A percentile compares a stretch with the other conserved stretches of the same genome.
phyloP scores from a whole-genome alignment of 208 protist species.

The Endotrypanum monterogeii region DNA sequence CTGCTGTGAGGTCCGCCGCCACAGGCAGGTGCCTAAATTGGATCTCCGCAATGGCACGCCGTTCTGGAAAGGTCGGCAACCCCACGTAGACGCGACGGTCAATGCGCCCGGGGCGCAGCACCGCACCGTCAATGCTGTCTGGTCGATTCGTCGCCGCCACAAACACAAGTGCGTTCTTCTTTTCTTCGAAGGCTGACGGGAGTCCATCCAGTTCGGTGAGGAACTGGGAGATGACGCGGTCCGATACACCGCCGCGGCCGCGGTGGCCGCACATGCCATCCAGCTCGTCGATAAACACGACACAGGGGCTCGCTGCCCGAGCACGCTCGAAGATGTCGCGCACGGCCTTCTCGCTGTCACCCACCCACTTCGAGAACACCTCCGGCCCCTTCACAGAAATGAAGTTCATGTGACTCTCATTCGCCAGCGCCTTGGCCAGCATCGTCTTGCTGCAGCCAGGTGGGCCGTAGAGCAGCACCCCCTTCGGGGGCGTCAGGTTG shows the following conservation, averaged over 20 bases:
- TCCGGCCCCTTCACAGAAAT: constrained; percentile 95
- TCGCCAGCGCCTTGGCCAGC: constrained; percentile 98
- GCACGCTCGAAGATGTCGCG: constrained; percentile 95
- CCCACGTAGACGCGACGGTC: constrained; percentile 93
- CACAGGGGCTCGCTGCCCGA: constrained; percentile 41
- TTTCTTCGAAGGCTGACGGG: constrained; percentile 34
- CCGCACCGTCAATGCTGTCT: constrained; percentile 90
- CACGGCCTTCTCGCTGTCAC: constrained; percentile 99
- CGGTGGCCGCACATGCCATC: constrained; percentile 98
- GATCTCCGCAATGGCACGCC: constrained; percentile 90
- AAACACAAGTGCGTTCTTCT: constrained; percentile 92
- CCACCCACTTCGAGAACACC: constrained; percentile 99
- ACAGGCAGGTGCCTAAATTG: constrained; percentile 69
- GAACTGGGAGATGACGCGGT: constrained; percentile 99
- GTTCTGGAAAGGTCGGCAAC: constrained; percentile 73
- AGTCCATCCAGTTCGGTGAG: constrained; percentile 94
- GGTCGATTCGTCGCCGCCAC: constrained; percentile 94
- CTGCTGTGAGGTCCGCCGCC: constrained; percentile 46
- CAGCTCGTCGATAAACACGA: constrained; percentile 99
- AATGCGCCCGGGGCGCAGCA: constrained; percentile 93
- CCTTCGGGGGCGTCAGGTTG: constrained; percentile 92
- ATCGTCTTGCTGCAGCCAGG: constrained; percentile 99
- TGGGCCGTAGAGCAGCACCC: constrained; percentile 97
- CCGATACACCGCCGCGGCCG: constrained; percentile 86
- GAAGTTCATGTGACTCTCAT: constrained; percentile 90